Conservation (phyloP, 1,139 yeast genomes). For the Sugiyamaella neomexicana region DNA sequence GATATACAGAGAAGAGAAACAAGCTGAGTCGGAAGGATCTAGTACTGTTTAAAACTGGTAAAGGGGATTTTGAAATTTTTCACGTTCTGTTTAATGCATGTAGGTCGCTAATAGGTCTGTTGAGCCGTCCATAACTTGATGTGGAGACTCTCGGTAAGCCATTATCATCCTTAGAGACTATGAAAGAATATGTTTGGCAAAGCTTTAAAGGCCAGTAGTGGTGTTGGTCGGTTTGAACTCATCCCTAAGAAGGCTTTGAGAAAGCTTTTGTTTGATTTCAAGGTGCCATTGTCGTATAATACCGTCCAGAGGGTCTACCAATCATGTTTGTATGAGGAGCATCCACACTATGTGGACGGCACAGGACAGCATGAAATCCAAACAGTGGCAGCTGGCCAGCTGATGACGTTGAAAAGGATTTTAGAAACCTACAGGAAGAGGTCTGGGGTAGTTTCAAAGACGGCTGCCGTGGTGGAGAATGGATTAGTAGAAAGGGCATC, state of each 20-base stretch:
- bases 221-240: neutral
- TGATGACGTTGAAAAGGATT: constrained; percentile 68
- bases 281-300: constrained; percentile 35
- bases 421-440: constrained; percentile 61
- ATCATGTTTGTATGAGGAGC: constrained; percentile 27
- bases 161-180: too few species aligned
- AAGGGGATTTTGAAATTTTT: neutral
- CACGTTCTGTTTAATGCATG: neutral
- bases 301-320: constrained; percentile 30
- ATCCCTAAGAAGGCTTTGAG: constrained; percentile 22
- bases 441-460: constrained; percentile 55
- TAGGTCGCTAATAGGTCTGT: neutral
- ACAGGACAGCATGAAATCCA: neutral
- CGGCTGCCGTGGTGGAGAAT: constrained; percentile 57
- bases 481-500: constrained; percentile 79
- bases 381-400: constrained; percentile 51
- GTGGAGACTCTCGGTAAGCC: too few species aligned
- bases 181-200: neutral
- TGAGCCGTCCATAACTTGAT: too few species aligned
- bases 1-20: neutral
- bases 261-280: constrained; percentile 34
- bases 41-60: neutral
- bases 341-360: constrained; percentile 18
- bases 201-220: neutral
- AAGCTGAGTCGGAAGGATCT: neutral